These are phyloP conservation scores for Jacaranda mimosifolia DNA, from an alignment of 257 asterid genomes.

Conservation along the genomic window DNA sequence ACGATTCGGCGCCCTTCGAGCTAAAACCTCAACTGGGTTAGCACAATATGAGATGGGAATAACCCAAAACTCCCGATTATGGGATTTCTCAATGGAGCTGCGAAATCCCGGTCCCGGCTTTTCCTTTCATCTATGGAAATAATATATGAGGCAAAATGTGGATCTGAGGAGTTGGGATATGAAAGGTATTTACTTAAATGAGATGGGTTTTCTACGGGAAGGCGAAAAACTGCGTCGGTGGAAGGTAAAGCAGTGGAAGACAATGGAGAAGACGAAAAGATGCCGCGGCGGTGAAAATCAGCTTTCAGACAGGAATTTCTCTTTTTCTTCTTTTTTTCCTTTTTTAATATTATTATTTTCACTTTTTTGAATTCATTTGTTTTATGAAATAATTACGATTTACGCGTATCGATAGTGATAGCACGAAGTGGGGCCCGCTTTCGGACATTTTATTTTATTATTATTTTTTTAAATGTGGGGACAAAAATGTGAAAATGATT, in stretches of 20 bases:
- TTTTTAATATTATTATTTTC: neutral
- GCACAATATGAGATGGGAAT: neutral
- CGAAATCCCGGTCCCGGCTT: neutral
- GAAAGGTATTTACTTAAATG: neutral
- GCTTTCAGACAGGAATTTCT: conserved; percentile 25
- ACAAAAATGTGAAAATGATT: neutral
- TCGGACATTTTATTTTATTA: too few relatives aligned
- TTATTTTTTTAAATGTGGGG: neutral
- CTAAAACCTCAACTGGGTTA: neutral
- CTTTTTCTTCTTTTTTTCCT: neutral
- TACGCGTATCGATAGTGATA: conserved; percentile 19
- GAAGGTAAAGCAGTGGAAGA: neutral
- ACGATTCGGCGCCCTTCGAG: conserved; percentile 10
- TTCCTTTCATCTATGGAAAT: neutral
- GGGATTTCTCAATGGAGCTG: neutral
- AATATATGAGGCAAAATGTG: neutral
- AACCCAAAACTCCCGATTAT: neutral
- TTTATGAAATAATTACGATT: conserved; percentile 2
- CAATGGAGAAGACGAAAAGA: conserved; percentile 21
- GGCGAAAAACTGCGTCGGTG: conserved; percentile 32
- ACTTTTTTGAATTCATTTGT: neutral
- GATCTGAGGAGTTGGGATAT: conserved; percentile 23
- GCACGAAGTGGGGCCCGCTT: conserved; percentile 11
- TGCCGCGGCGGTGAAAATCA: neutral
- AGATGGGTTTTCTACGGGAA: conserved; percentile 6